Base-by-base conservation (phyloP, 2,329 filamentous ascomycete genomes). In the Calonectria ilicicola region DNA sequence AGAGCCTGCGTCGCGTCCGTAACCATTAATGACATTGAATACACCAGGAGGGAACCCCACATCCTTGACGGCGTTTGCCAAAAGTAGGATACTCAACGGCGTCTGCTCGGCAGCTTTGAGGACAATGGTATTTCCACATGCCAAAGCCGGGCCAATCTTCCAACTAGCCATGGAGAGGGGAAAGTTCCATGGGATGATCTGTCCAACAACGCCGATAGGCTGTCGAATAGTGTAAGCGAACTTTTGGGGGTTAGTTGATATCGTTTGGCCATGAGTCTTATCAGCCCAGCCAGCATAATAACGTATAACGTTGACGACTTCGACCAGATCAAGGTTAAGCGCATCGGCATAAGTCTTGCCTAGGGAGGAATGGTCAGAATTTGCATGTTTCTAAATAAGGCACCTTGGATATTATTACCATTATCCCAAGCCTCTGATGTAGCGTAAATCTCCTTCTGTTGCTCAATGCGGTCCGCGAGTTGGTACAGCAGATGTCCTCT, bases 101-200 rank as follows among this genome's bases (percentile, higher is more conserved):
- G 93, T 94, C 86, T 94, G 92, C 85, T 94, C 93, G 62, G 93
- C 92, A 6, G 91, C 90, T 89, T 95, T 94, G 77, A 95, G 83
- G 76, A 94, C 89, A 70, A 95, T 83, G 1, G 89, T 91, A 89
- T 94, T 94, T 80, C 93, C 93, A 64, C 90, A 90, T 72, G 92
- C 91, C 76, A 95, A 86, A 62, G 93, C 93, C 38, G 93, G 93
- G 64, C 89, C 92, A 75, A 94, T 91, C 90, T 96, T 96, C 94
- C 94, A 96, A 67, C 89, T 89, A 82, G 88, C 89, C 93, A 95
- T 95, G 79, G 93, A 89, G 35, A 95, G 86, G 5, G 93, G 94
- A 87, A 94, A 95, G 87, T 95, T 95, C 93, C 94, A 95, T 68
- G 94, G 94, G 78, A 96, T 95, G 81, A 96, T 95, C 83, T 96